These are phyloP conservation scores for Mucor plumbeus DNA, from an alignment of 371 early-diverging fungal genomes.

Conservation along the genomic window DNA sequence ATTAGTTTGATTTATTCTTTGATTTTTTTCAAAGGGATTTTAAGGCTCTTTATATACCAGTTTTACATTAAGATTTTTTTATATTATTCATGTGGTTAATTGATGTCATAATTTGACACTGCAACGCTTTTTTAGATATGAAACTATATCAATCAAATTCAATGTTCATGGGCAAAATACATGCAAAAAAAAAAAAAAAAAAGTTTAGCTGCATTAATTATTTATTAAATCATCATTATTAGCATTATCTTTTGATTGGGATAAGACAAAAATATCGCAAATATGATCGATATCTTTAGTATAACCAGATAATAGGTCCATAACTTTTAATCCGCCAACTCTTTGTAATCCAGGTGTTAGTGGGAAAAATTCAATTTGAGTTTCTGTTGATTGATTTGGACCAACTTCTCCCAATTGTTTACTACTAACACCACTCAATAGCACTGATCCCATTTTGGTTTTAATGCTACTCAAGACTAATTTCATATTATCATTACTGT, in stretches of 20 bases:
- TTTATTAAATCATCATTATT: not conserved
- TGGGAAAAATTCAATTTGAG: slow-evolving; percentile 82
- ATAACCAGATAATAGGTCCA: slow-evolving; percentile 69
- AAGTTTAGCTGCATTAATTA: not conserved
- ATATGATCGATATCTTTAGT: slow-evolving; percentile 74
- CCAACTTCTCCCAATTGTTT: slow-evolving; percentile 69
- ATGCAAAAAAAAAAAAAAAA: not conserved
- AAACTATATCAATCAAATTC: not conserved
- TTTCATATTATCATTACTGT: slow-evolving; percentile 64
- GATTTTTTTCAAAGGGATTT: no score
- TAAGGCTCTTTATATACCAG: not conserved
- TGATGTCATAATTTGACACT: slow-evolving; percentile 7
- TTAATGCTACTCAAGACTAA: slow-evolving; percentile 74
- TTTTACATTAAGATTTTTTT: not conserved
- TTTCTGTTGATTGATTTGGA: slow-evolving; percentile 64
- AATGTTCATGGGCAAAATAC: not conserved
- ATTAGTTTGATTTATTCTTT: not conserved
- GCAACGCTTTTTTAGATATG: not conserved
- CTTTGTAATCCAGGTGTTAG: slow-evolving; percentile 85
- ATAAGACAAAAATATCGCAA: slow-evolving; percentile 65
- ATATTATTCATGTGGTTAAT: not conserved
- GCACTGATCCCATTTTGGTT: slow-evolving; percentile 80
- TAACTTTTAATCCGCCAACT: slow-evolving; percentile 78
- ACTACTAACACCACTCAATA: slow-evolving; percentile 78
- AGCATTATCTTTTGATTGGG: slow-evolving; percentile 8